phyloP scores from a whole-genome alignment of 2,329 filamentous ascomycete genomes.

The Aspergillus novoparasiticus region DNA sequence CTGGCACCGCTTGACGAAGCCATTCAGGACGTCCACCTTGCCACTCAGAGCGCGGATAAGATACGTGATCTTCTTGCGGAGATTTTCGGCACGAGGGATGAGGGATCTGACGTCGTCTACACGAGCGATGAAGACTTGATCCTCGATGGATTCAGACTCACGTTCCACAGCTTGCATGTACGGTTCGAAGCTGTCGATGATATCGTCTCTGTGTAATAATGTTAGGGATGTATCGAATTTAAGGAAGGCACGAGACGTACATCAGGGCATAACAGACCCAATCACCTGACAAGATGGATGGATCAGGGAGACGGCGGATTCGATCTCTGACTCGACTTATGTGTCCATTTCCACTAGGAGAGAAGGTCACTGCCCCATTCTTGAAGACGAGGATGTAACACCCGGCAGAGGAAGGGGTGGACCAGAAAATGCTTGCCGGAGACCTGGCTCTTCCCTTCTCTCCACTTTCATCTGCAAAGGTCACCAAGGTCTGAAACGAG shows the following conservation, averaged over 20 bases:
- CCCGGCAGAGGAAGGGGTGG: conserved; percentile 77
- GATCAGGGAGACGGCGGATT: conserved; percentile 86
- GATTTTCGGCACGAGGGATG: conserved; percentile 79
- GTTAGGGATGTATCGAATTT: background rate
- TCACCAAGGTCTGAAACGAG: conserved; percentile 83
- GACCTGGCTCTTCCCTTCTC: conserved; percentile 66
- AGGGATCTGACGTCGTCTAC: conserved; percentile 85
- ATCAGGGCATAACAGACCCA: conserved; percentile 99
- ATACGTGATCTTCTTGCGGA: conserved; percentile 90
- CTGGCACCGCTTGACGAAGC: conserved; percentile 96
- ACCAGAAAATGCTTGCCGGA: conserved; percentile 37
- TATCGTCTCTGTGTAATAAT: conserved; percentile 71
- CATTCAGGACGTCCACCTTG: conserved; percentile 93
- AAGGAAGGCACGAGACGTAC: conserved; percentile 52
- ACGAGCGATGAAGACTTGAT: conserved; percentile 88
- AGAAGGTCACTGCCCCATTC: conserved; percentile 90
- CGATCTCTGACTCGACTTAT: conserved; percentile 82
- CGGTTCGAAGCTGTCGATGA: conserved; percentile 91
- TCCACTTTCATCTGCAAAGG: conserved; percentile 62
- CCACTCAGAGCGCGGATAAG: conserved; percentile 86
- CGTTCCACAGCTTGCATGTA: conserved; percentile 80
- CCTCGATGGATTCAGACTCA: conserved; percentile 89
- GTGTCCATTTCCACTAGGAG: conserved; percentile 81
- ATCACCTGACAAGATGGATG: conserved; percentile 86
- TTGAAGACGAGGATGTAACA: conserved; percentile 95